Percentiles rank a stretch among this genome's conserved stretches.
Evolutionary conservation across 2,329 filamentous ascomycete species (phyloP).

Genomic region (Colletotrichum graminicola): DNA sequence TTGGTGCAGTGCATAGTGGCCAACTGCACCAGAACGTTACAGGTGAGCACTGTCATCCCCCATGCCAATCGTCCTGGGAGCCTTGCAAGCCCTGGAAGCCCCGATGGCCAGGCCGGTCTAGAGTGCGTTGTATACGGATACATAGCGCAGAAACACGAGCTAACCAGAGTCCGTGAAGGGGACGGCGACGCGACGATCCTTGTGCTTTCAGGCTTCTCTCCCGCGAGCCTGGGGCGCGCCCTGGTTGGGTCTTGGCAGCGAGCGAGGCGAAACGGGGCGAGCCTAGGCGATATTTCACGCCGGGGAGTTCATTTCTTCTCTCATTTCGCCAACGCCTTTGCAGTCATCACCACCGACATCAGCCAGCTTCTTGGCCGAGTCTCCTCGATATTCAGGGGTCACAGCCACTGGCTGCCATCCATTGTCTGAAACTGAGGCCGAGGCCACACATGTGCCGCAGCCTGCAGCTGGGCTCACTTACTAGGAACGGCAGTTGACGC

Average conservation of each 20-base stretch:
- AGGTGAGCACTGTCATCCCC: not conserved
- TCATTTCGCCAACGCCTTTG: slow-evolving; percentile 34
- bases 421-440: slow-evolving; percentile 19
- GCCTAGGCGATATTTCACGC: slow-evolving; percentile 25
- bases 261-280: slow-evolving; percentile 4
- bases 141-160: slow-evolving; percentile 19
- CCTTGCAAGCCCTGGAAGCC: not conserved
- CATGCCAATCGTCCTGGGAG: not conserved
- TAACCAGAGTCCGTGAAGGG: no score
- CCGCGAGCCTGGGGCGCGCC: no score
- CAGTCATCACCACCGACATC: slow-evolving; percentile 7
- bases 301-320: slow-evolving; percentile 11
- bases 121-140: not conserved
- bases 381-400: slow-evolving; percentile 26
- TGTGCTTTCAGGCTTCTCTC: no score
- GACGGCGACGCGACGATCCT: no score
- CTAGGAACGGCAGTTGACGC: not conserved
- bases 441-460: not conserved
- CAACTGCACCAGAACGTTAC: not conserved
- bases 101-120: slow-evolving; percentile 34
- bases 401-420: slow-evolving; percentile 26
- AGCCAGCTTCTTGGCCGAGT: slow-evolving; percentile 30
- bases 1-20: not conserved
- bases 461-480: not conserved
- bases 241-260: slow-evolving; percentile 22